A percentile compares a stretch with the other conserved stretches of the same genome.
Evolutionary conservation across 2,329 filamentous ascomycete species (phyloP).

Genomic region (Aspergillus caelatus): DNA sequence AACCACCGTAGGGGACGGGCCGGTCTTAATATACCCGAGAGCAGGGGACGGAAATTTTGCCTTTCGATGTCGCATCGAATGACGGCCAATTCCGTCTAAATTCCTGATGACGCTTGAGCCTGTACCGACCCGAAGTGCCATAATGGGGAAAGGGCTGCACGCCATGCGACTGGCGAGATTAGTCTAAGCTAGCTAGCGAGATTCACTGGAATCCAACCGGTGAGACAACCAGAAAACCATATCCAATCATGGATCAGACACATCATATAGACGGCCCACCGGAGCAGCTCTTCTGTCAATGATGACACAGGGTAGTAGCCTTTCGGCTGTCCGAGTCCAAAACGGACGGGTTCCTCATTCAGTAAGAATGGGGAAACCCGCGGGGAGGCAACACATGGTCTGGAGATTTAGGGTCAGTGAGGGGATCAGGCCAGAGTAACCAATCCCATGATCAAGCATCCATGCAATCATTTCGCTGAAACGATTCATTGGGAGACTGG

Average conservation of each 20-base stretch:
- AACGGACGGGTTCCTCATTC: constrained; percentile 2
- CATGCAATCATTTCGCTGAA: neutral
- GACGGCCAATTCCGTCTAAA: constrained; percentile 1
- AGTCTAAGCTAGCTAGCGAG: constrained; percentile 2
- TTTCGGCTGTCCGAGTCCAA: constrained; percentile 6
- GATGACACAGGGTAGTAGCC: neutral
- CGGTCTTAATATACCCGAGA: constrained; percentile 12
- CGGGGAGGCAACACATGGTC: constrained; percentile 11
- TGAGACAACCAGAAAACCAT: constrained; percentile 2
- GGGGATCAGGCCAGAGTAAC: constrained; percentile 6
- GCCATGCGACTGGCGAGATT: constrained; percentile 6
- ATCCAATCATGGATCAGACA: constrained; percentile 7
- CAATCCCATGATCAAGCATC: neutral
- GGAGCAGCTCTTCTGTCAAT: neutral
- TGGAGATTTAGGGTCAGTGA: neutral
- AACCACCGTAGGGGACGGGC: neutral
- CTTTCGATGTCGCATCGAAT: neutral
- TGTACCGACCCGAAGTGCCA: constrained; percentile 8
- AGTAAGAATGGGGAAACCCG: constrained; percentile 7
- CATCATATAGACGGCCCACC: constrained; percentile 2
- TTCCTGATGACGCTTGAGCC: neutral
- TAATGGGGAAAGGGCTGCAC: constrained; percentile 1
- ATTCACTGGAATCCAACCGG: constrained; percentile 1
- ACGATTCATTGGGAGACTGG: neutral
- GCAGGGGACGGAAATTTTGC: neutral